phyloP scores from a whole-genome alignment of 306 rosid species.

The Senna tora region DNA sequence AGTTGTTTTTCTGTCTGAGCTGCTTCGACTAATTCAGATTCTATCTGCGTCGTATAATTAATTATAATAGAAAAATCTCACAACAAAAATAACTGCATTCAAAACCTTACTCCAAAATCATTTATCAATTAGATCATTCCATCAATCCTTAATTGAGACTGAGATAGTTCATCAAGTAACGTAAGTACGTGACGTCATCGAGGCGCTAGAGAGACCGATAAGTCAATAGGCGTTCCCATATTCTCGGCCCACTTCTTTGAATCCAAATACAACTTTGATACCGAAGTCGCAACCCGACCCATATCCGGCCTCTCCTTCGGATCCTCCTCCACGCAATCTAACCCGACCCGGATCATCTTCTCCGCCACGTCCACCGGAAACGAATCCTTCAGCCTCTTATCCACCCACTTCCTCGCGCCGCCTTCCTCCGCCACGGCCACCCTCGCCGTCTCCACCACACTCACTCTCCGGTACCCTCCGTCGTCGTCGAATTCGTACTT shows the following conservation, averaged over 20 bases:
- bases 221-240: conserved; percentile 52
- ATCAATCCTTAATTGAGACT: no score
- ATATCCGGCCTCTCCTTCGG: conserved; percentile 77
- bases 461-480: conserved; percentile 59
- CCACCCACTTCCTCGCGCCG: conserved; percentile 77
- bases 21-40: no score
- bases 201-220: conserved; percentile 72
- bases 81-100: no score
- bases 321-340: conserved; percentile 65
- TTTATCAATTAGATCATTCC: no score
- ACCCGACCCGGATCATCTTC: conserved; percentile 65
- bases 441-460: conserved; percentile 78
- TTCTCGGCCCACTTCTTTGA: conserved; percentile 69
- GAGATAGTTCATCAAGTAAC: no score
- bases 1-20: no score
- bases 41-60: no score
- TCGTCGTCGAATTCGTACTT: conserved; percentile 46
- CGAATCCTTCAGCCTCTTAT: conserved; percentile 76
- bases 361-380: conserved; percentile 81
- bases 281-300: conserved; percentile 59
- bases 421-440: conserved; percentile 49
- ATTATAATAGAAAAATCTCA: no score
- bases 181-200: conserved; percentile 54
- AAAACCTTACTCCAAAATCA: no score
- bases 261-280: conserved; percentile 78